phyloP scores from a whole-genome alignment of 2,329 filamentous ascomycete genomes.

The Fusarium guadeloupense region DNA sequence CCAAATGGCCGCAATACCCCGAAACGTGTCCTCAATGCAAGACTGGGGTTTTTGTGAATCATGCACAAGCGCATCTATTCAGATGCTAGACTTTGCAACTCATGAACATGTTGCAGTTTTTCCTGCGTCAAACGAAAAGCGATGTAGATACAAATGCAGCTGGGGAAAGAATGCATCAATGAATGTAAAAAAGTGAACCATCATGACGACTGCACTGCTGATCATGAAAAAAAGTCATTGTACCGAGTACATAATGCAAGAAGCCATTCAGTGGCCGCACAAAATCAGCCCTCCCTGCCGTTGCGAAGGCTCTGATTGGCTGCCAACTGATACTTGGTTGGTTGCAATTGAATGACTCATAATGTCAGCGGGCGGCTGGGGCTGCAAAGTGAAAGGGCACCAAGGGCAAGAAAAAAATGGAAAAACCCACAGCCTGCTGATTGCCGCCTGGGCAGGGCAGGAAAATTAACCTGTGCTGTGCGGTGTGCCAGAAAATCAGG shows the following conservation, averaged over 20 bases:
- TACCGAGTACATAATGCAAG: slow-evolving; percentile 39
- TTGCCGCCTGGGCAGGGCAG: slow-evolving; percentile 18
- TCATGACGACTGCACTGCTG: slow-evolving; percentile 23
- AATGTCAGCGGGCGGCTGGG: slow-evolving; percentile 34
- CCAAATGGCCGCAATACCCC: slow-evolving; percentile 25
- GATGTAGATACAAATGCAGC: background rate
- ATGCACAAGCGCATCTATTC: background rate
- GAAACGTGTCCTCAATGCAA: slow-evolving; percentile 34
- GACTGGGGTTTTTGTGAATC: slow-evolving; percentile 4
- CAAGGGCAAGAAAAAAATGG: slow-evolving; percentile 32
- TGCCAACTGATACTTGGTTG: slow-evolving; percentile 38
- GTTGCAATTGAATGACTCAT: slow-evolving; percentile 43
- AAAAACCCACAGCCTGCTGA: slow-evolving; percentile 35
- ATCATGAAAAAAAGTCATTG: slow-evolving; percentile 13
- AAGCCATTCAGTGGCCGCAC: slow-evolving; percentile 48
- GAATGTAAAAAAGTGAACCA: slow-evolving; percentile 7
- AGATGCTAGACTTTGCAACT: background rate
- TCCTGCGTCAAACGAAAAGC: background rate
- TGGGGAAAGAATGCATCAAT: slow-evolving; percentile 3
- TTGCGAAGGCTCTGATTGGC: slow-evolving; percentile 32
- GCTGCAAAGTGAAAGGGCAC: slow-evolving; percentile 19
- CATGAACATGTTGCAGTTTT: background rate
- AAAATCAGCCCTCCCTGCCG: slow-evolving; percentile 42
- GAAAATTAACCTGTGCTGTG: slow-evolving; percentile 26
- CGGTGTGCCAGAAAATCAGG: slow-evolving; percentile 26